Percentiles rank a stretch among this genome's conserved stretches.
These are phyloP conservation scores for Amphichorda felina DNA, from an alignment of 2,329 filamentous ascomycete genomes.

Conservation along the genomic window DNA sequence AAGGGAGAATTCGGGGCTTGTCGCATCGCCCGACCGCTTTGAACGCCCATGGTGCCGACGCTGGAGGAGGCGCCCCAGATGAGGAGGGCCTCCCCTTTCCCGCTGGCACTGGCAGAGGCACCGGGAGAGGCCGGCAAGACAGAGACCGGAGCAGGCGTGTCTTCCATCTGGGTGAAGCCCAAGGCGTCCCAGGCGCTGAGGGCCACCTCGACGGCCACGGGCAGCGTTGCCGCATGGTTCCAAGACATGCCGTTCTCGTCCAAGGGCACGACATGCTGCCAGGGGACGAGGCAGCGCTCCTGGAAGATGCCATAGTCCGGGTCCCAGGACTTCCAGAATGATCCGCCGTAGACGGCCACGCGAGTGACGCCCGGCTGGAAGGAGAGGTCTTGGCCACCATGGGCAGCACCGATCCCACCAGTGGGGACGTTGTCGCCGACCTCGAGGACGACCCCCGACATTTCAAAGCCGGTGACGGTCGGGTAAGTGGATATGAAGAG, in stretches of 20 bases:
- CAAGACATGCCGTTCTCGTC: constrained; percentile 19
- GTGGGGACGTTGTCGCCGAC: constrained; percentile 24
- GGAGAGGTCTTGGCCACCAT: too few relatives aligned
- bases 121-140: neutral
- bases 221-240: constrained; percentile 26
- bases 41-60: constrained; percentile 30
- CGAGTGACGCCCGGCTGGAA: constrained; percentile 22
- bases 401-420: constrained; percentile 1
- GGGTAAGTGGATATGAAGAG: constrained; percentile 27
- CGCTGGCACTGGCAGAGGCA: neutral
- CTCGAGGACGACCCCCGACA: constrained; percentile 28
- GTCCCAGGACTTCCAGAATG: constrained; percentile 26
- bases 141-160: too few relatives aligned
- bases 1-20: constrained; percentile 17
- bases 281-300: constrained; percentile 26
- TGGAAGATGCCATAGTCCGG: constrained; percentile 36
- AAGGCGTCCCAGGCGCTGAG: constrained; percentile 25
- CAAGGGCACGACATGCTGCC: constrained; percentile 24
- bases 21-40: constrained; percentile 22
- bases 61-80: constrained; percentile 34
- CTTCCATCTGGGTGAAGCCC: constrained; percentile 16
- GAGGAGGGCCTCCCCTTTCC: constrained; percentile 16
- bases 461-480: constrained; percentile 27
- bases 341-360: constrained; percentile 23
- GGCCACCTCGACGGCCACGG: constrained; percentile 22